Base-by-base conservation (phyloP, 441 rosid species). In the Gossypium lobatum region DNA sequence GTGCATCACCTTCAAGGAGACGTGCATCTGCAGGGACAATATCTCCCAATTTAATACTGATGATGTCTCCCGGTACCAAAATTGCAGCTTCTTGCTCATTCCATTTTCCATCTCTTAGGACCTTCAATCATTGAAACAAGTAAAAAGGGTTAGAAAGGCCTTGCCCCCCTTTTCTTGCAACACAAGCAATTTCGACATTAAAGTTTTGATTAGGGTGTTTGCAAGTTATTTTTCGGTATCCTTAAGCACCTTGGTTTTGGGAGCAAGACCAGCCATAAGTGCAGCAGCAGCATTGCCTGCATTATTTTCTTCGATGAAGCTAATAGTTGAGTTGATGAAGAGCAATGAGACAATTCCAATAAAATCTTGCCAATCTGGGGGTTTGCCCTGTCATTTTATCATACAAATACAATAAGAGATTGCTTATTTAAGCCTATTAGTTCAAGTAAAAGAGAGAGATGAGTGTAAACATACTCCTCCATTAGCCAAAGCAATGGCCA, bases 261-360 rank as follows among this genome's bases (percentile, higher is more conserved):
- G 95, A 69, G 95, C 93, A 57, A 90, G 84, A 75, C 95, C 88
- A 0, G 95, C 93, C 95, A 90, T 90, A 42, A 90, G 88, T 16
- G 95, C 90, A 4, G 91, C 91, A 0, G 95, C 95, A 6, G 93
- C 95, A 69, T 90, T 90, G 2, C 93, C 93, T 13, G 95, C 91
- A 61, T 83, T 90, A 79, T 90, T 90, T 48, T 90, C 95, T 80
- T 90, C 93, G 2, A 90, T 83, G 82, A 88, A 90, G 57, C 93
- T 88, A 25, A 90, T 90, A 3, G 93, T 88, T 23, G 95, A 90
- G 82, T 90, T 90, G 45, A 90, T 85, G 54, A 90, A 1, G 1
- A 90, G 84, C 81, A 90, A 82, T 9, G 79, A 83, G 67, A 86
- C 71, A 13, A 90, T 90, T 72, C 95, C 95, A 11, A 87, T 64